Base-by-base conservation (phyloP, 2,329 filamentous ascomycete species). In the Coniochaeta sp. region DNA sequence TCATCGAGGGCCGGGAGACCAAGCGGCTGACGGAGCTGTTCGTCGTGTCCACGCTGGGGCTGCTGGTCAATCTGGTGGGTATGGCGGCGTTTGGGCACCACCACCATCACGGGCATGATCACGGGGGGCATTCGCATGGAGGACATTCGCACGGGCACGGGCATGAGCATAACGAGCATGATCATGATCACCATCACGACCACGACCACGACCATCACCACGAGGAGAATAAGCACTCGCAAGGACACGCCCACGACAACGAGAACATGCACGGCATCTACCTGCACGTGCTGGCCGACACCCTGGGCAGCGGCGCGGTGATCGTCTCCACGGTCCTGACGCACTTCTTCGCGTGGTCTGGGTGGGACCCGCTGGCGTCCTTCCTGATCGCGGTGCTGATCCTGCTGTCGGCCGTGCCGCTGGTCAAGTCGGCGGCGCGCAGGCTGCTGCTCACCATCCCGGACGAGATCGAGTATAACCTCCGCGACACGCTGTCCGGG, bases 251-350 rank as follows among this genome's bases (percentile, higher is more conserved):
- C n/a, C 89, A 93, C 68, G 89, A 91, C 63, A 96, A 96, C 72
- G 95, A 99, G 68, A 99, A 99, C 71, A 97, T 99, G 93, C 77
- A 95, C 67, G 95, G 95, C 14, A 98, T 99, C 65, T 99, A 96
- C 74, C 79, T 99, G 22, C 95, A 99, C 70, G 90, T 99, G 58
- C 81, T 98, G 31, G 95, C 95, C 6, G 95, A 99, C 71, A 96
- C 95, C 0, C 86, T 98, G 33, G 95, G 95, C 28, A 97, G 93
- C 59, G 89, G 93, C 1, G 95, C 95, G 1, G 95, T 99, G 56
- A 96, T 99, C 63, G 85, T 92, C 36, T 97, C 92, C 8, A 99
- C 95, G 0, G 78, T 91, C 0, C 79, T 98, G 24, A 96, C 96
- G 0, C 89, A 96, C 70, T 87, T 91, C 67, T 89, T 90, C 70